Evolutionary conservation across 1,139 yeast genomes (phyloP).

Genomic region (Pichia sp.): DNA sequence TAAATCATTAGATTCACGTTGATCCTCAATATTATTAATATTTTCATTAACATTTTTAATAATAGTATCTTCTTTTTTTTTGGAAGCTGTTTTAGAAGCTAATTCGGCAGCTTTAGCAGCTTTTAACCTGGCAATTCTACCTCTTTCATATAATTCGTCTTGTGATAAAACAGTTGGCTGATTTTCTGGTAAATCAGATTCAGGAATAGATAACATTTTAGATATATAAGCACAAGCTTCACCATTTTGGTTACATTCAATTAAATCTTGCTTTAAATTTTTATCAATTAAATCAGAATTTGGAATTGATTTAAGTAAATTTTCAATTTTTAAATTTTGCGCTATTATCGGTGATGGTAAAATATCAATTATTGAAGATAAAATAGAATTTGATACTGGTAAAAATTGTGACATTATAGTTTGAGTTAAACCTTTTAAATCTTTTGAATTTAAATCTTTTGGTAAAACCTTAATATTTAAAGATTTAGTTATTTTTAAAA

Average conservation of each 20-base stretch:
- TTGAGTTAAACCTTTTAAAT: conserved; percentile 54
- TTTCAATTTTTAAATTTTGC: conserved; percentile 64
- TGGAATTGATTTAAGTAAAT: conserved; percentile 55
- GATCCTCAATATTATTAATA: conserved; percentile 14
- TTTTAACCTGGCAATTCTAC: conserved; percentile 60
- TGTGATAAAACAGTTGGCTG: conserved; percentile 36
- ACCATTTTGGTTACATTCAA: conserved; percentile 55
- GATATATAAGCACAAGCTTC: conserved; percentile 80
- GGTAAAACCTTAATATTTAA: conserved; percentile 64
- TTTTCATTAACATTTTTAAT: conserved; percentile 29
- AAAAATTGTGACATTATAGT: conserved; percentile 91
- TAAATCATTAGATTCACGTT: neutral
- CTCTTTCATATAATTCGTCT: conserved; percentile 62
- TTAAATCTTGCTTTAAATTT: conserved; percentile 49
- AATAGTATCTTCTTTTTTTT: conserved; percentile 21
- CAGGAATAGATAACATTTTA: conserved; percentile 80
- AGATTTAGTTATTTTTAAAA: conserved; percentile 68
- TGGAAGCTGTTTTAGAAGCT: conserved; percentile 35
- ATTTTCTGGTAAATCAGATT: conserved; percentile 67
- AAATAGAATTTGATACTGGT: conserved; percentile 80
- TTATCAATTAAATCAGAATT: conserved; percentile 46
- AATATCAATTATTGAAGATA: conserved; percentile 77
- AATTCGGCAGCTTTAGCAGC: conserved; percentile 67
- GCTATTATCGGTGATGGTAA: conserved; percentile 79
- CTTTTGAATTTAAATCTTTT: conserved; percentile 76